Base-by-base conservation (phyloP, 2,329 filamentous ascomycete genomes). In the Xylogone sp. region DNA sequence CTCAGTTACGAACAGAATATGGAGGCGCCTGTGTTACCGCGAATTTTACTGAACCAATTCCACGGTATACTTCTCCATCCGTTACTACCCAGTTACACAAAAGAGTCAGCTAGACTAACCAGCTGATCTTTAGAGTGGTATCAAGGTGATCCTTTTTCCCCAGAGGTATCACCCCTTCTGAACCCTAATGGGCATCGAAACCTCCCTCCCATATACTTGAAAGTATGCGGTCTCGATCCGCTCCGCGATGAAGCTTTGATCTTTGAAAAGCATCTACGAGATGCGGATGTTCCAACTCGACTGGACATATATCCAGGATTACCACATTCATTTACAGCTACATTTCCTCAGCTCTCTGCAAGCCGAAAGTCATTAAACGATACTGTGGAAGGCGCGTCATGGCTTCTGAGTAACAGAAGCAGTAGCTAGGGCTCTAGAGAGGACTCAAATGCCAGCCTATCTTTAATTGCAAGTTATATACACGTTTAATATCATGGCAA, bases 161-260 rank as follows among this genome's bases (percentile, higher is more conserved):
- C 61, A 6, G 53, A 65, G 3, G 62, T 56, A 42, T 66, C 61
- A n/a, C 65, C 68, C 1, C 59, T 71, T 21, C 66, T 69, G 46
- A 61, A 52, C 22, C 56, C 55, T 42, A 63, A 51, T 18, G 64
- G 65, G 19, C 63, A 62, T 53, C 57, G 59, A 53, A 57, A 62
- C 20, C 45, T 63, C 10, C 62, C 63, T 9, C 55, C 62, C 2
- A 55, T 61, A 12, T 59, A 58, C 24, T 59, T 64, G 51, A 52
- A 64, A 45, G 56, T 65, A 22, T 59, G 58, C 42, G 63, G 62
- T 3, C 45, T 62, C 46, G 63, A 65, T 48, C 60, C 61, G 10
- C 44, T 65, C 19, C 53, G 61, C 34, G 63, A 65, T 46, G 61
- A 65, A 45, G 61, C 46, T 7, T 46, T 43, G 6, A 27, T 49